Evolutionary conservation across 2,329 filamentous ascomycete genomes (phyloP).

Genomic region (Cladosporium sp.): DNA sequence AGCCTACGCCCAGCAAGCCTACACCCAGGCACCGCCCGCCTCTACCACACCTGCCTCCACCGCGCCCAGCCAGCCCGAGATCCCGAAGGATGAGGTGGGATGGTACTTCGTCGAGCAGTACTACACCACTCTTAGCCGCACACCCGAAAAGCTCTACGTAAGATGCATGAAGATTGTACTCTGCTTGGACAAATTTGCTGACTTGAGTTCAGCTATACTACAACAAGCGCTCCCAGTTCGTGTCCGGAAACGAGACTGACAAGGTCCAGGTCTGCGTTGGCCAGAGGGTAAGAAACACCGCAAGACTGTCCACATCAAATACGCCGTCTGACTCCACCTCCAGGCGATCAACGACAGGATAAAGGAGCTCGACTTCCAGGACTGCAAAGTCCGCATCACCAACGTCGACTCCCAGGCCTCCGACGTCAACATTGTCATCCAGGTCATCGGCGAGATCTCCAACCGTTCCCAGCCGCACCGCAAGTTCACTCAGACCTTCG

Average conservation of each 20-base stretch:
- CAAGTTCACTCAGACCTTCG: slow-evolving; percentile 97
- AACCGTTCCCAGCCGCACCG: slow-evolving; percentile 86
- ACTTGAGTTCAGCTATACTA: slow-evolving; percentile 67
- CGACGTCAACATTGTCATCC: slow-evolving; percentile 88
- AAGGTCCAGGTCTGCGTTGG: slow-evolving; percentile 80
- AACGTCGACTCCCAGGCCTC: slow-evolving; percentile 97
- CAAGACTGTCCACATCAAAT: not conserved
- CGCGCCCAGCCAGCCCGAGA: slow-evolving; percentile 31
- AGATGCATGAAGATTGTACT: slow-evolving; percentile 20
- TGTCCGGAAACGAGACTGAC: slow-evolving; percentile 86
- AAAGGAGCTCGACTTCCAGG: slow-evolving; percentile 85
- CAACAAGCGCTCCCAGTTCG: slow-evolving; percentile 90
- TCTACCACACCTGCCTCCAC: slow-evolving; percentile 18
- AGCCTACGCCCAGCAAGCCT: slow-evolving; percentile 25
- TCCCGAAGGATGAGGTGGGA: slow-evolving; percentile 86
- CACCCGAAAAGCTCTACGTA: slow-evolving; percentile 81
- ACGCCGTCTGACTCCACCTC: slow-evolving; percentile 13
- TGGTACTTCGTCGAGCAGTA: slow-evolving; percentile 99
- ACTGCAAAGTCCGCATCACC: slow-evolving; percentile 96
- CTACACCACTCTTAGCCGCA: slow-evolving; percentile 95
- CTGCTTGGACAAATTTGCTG: not conserved
- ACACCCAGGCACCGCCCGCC: slow-evolving; percentile 20
- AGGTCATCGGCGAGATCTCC: slow-evolving; percentile 96
- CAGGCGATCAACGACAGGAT: slow-evolving; percentile 93
- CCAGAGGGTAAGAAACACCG: slow-evolving; percentile 60